A percentile compares a stretch with the other conserved stretches of the same genome.
Conservation (phyloP, 768 basidiomycete species). For the Leccinum longicurvipes region DNA sequence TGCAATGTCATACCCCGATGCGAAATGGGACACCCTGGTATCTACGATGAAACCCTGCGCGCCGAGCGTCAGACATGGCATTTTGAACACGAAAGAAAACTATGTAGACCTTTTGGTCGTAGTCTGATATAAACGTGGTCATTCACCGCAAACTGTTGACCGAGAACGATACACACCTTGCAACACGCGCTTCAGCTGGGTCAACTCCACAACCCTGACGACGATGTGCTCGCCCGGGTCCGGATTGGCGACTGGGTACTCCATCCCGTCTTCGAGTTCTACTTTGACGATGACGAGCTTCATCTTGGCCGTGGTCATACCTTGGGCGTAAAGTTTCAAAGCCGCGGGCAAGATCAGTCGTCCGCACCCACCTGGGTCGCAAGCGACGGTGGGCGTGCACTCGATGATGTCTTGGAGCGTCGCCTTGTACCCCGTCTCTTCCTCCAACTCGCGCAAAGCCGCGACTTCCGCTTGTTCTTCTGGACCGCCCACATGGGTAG, state of each 20-base stretch:
- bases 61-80: background rate
- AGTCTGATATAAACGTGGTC: conserved; percentile 37
- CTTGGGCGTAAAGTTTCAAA: conserved; percentile 44
- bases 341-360: background rate
- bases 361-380: conserved; percentile 65
- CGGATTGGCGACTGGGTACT: conserved; percentile 69
- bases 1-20: conserved; percentile 63
- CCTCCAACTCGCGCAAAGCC: conserved; percentile 84
- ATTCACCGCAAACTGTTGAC: background rate
- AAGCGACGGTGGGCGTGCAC: conserved; percentile 57
- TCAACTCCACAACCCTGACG: conserved; percentile 64
- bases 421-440: conserved; percentile 89
- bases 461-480: conserved; percentile 72
- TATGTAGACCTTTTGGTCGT: conserved; percentile 49
- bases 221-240: conserved; percentile 87
- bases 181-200: conserved; percentile 58
- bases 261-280: conserved; percentile 59
- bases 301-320: conserved; percentile 95
- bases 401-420: conserved; percentile 51
- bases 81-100: background rate
- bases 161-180: conserved; percentile 51
- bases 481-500: conserved; percentile 15
- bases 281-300: conserved; percentile 76
- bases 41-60: conserved; percentile 64
- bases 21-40: conserved; percentile 74